Evolutionary conservation across 306 rosid species (phyloP).

Genomic region (Fagus sylvatica): DNA sequence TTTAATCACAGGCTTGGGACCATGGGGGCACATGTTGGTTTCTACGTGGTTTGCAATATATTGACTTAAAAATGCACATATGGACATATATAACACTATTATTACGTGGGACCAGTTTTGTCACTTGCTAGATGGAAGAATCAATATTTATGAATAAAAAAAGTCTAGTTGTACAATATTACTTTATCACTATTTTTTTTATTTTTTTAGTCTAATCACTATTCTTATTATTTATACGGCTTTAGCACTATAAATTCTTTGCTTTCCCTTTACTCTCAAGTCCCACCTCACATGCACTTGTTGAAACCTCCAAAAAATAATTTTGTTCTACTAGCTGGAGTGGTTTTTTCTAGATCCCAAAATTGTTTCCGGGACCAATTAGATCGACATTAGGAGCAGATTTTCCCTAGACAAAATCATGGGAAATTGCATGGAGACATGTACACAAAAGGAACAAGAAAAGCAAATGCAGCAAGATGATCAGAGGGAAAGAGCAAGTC

Average conservation of each 20-base stretch:
- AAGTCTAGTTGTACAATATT: neutral
- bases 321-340: neutral
- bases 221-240: neutral
- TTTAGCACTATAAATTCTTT: constrained; percentile 15
- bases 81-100: neutral
- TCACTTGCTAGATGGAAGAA: constrained; percentile 4
- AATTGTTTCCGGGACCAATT: neutral
- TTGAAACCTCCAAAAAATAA: neutral
- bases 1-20: neutral
- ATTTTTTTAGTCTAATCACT: neutral
- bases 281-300: neutral
- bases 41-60: neutral
- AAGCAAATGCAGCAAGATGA: constrained; percentile 15
- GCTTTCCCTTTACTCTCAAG: neutral
- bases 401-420: constrained; percentile 21
- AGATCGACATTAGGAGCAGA: neutral
- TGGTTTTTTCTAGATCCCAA: constrained; percentile 1
- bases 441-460: constrained; percentile 15
- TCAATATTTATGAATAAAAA: constrained; percentile 3
- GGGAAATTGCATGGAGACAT: constrained; percentile 81
- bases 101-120: neutral
- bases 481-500: neutral
- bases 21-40: too few relatives aligned
- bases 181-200: too few relatives aligned
- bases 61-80: neutral